Percentiles rank a stretch among this genome's conserved stretches.
Evolutionary conservation across 108 stramenopile genomes (phyloP).

Genomic region (Pseudonitzschia delicatissima): DNA sequence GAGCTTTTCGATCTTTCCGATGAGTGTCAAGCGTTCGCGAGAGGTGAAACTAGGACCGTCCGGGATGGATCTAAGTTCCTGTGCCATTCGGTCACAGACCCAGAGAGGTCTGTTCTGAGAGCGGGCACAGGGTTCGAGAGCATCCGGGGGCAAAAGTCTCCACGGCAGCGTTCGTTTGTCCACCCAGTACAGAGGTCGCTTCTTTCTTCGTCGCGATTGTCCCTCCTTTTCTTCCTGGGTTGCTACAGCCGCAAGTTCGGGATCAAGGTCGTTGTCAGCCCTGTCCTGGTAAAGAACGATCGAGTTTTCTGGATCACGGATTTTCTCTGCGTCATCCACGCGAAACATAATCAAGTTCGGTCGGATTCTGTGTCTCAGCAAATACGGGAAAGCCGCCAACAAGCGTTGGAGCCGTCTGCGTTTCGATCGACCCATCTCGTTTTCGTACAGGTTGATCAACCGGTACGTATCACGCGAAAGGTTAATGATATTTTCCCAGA

Average conservation of each 20-base stretch:
- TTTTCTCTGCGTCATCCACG: constrained; percentile 55
- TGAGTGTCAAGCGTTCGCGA: constrained; percentile 81
- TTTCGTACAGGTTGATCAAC: constrained; percentile 78
- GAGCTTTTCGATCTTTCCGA: constrained; percentile 71
- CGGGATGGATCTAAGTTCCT: constrained; percentile 59
- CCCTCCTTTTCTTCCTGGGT: constrained; percentile 64
- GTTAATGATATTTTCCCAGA: constrained; percentile 74
- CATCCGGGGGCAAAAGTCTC: constrained; percentile 63
- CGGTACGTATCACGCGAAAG: constrained; percentile 77
- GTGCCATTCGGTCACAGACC: constrained; percentile 84
- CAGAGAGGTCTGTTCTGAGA: constrained; percentile 88
- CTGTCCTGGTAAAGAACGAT: constrained; percentile 74
- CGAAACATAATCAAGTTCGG: constrained; percentile 66
- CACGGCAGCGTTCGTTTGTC: constrained; percentile 82
- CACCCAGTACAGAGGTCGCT: constrained; percentile 77
- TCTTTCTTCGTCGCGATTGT: constrained; percentile 44
- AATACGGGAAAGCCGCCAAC: constrained; percentile 81
- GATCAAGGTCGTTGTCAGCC: constrained; percentile 23
- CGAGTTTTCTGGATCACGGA: constrained; percentile 73
- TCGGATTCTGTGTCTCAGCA: constrained; percentile 77
- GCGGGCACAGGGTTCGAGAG: constrained; percentile 70
- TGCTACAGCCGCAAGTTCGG: constrained; percentile 45
- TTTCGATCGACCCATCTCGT: constrained; percentile 68
- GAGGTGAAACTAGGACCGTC: constrained; percentile 66
- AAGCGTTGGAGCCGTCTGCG: constrained; percentile 62